Base-by-base conservation (phyloP, 768 basidiomycete species). In the Lentinula raphanica region DNA sequence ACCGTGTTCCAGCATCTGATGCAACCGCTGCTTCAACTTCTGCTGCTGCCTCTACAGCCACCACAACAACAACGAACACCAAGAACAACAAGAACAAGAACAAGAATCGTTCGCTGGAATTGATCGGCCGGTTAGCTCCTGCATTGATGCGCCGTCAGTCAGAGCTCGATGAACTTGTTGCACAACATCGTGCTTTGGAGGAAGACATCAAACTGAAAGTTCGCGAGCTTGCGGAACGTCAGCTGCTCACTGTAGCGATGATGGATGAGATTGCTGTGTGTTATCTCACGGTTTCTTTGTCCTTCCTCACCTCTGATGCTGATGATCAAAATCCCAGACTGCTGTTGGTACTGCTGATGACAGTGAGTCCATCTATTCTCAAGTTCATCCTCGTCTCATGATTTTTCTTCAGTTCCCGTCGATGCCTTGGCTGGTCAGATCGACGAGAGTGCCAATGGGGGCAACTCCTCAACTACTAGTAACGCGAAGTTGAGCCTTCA, bases 321-420 rank as follows among this genome's bases (percentile, higher is more conserved):
- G 1, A 51, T 36, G 2, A 12, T 7, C 6, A 44, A 7, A 44
- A 19, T 17, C 40, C 1, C 45, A 62, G 62, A 66, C 66, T 23
- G 61, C 62, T 19, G 63, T 64, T n/a, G 66, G 66, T 29, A 65
- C 64, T 4, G 64, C 64, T 31, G 64, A 64, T 58, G 65, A 66
- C 58, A 64, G 54, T 55, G 8, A 44, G 54, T 5, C 19, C 15
- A n/a, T n/a, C n/a, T 21, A 11, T 11, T 31, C 23, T 38, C 3
- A 4, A n/a, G 19, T 27, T 25, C 6, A 29, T 29, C 45, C 3
- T 9, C 13, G 0, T 42, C 21, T 57, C 19, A 27, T 48, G 17
- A 19, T 8, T 45, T 64, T 25, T 63, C 62, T 9, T 59, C 58
- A 60, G 64, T 66, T 59, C 66, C 66, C 61, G 62, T 66, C 44